Conservation (phyloP, 1,284 basidiomycete species). For the Irpex sp. region DNA sequence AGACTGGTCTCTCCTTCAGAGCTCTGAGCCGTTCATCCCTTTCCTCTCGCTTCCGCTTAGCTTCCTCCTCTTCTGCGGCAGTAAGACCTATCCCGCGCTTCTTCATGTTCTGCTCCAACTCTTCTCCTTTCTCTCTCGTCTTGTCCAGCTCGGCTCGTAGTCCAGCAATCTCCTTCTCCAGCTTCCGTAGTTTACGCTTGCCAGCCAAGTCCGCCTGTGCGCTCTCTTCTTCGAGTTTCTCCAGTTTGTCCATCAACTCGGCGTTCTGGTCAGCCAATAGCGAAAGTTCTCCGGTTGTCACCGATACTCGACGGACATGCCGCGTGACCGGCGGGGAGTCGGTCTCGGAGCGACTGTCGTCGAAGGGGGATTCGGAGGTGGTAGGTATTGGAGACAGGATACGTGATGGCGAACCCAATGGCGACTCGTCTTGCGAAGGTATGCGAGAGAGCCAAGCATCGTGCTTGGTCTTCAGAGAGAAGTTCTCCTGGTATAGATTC, state of each 20-base stretch:
- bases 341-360: constrained; percentile 31
- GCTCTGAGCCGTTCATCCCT: constrained; percentile 50
- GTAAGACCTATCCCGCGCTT: constrained; percentile 32
- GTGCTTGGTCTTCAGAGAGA: constrained; percentile 64
- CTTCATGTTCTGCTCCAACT: constrained; percentile 58
- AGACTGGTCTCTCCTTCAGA: constrained; percentile 33
- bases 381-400: constrained; percentile 17
- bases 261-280: constrained; percentile 78
- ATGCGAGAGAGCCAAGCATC: constrained; percentile 62
- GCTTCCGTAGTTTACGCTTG: constrained; percentile 59
- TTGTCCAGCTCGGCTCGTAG: constrained; percentile 72
- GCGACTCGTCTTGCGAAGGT: constrained; percentile 31
- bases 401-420: constrained; percentile 22
- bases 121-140: constrained; percentile 62
- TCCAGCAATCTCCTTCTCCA: constrained; percentile 74
- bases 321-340: constrained; percentile 22
- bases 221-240: constrained; percentile 71
- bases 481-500: constrained; percentile 64
- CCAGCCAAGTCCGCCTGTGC: constrained; percentile 62
- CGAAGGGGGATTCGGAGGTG: constrained; percentile 22
- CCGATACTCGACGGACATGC: constrained; percentile 54
- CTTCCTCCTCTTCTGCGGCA: constrained; percentile 25
- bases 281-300: constrained; percentile 66
- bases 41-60: constrained; percentile 44
- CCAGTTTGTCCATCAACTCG: constrained; percentile 70